phyloP scores from a whole-genome alignment of 2,329 filamentous ascomycete species.

The Alternaria metachromatica region DNA sequence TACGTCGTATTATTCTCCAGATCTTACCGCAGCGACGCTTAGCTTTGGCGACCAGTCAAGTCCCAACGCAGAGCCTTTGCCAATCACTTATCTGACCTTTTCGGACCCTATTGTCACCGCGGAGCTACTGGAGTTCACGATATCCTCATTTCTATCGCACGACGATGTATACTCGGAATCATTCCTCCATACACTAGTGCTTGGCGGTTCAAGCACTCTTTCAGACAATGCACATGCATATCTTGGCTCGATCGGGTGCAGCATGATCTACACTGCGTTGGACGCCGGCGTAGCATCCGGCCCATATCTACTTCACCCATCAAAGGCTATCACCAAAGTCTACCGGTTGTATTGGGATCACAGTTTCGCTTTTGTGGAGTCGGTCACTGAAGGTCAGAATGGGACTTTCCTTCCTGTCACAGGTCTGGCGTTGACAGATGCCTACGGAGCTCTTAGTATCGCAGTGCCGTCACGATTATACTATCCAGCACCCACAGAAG shows the following conservation, averaged over 20 bases:
- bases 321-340: conserved; percentile 12
- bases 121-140: background rate
- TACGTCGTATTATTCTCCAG: conserved; percentile 10
- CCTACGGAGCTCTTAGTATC: conserved; percentile 15
- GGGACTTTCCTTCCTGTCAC: conserved; percentile 17
- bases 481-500: background rate
- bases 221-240: background rate
- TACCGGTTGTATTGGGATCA: conserved; percentile 20
- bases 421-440: conserved; percentile 8
- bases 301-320: conserved; percentile 14
- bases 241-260: conserved; percentile 6
- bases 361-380: conserved; percentile 14
- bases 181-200: conserved; percentile 9
- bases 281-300: conserved; percentile 5
- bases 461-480: conserved; percentile 25
- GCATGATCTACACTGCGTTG: conserved; percentile 1
- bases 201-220: conserved; percentile 4
- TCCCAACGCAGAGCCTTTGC: background rate
- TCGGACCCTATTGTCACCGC: background rate
- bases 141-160: background rate
- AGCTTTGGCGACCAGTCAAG: background rate
- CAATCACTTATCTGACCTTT: background rate
- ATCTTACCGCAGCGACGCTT: background rate
- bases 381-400: conserved; percentile 17
- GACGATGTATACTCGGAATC: conserved; percentile 17